Conservation (phyloP, 2,329 filamentous ascomycete species). For the Paecilomyces formosus region DNA sequence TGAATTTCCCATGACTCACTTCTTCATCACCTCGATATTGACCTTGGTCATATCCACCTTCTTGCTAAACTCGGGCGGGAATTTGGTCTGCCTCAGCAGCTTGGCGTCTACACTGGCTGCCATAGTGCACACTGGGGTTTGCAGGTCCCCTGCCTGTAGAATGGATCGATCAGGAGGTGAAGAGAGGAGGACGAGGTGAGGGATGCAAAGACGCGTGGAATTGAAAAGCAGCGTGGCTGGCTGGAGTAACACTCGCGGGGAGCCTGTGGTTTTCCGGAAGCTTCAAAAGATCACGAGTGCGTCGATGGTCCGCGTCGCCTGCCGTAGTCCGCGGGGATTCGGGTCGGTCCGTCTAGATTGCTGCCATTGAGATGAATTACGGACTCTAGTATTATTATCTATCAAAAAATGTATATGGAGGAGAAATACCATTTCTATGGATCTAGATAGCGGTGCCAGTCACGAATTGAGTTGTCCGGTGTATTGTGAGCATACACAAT, state of each 20-base stretch:
- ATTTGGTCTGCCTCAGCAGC: slow-evolving; percentile 84
- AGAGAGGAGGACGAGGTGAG: not conserved
- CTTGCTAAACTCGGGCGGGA: slow-evolving; percentile 83
- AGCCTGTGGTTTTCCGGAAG: not conserved
- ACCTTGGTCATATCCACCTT: slow-evolving; percentile 98
- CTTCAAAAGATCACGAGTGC: not conserved
- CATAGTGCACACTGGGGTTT: slow-evolving; percentile 48
- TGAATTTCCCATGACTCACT: slow-evolving; percentile 48
- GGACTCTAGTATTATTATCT: too few relatives aligned
- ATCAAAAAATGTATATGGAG: too few relatives aligned
- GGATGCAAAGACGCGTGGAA: not conserved
- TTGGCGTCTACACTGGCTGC: slow-evolving; percentile 81
- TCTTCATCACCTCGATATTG: slow-evolving; percentile 96
- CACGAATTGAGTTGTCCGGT: too few relatives aligned
- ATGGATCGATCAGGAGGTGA: not conserved
- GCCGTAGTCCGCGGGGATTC: not conserved
- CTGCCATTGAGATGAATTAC: too few relatives aligned
- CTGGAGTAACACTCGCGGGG: not conserved
- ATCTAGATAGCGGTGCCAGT: too few relatives aligned
- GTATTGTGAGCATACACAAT: too few relatives aligned
- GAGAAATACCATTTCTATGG: too few relatives aligned
- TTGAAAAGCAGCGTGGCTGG: not conserved
- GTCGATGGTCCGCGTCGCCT: not conserved
- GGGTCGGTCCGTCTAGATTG: not conserved
- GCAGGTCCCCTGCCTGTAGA: not conserved